phyloP scores from a whole-genome alignment of 768 basidiomycete genomes.

The Collybia mongolica region DNA sequence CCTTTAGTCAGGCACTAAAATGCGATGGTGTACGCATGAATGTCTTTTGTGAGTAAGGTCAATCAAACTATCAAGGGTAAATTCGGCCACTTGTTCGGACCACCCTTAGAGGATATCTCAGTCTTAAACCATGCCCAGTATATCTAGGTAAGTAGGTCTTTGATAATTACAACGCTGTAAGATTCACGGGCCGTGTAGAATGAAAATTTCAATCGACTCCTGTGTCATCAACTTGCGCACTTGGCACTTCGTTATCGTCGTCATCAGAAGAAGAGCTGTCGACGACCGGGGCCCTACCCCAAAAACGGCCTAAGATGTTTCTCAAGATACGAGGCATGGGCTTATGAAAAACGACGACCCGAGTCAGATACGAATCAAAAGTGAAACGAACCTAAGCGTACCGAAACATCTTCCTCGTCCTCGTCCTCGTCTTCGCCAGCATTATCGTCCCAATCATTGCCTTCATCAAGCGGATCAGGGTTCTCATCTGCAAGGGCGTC shows the following conservation, averaged over 20 bases:
- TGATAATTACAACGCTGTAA: background rate
- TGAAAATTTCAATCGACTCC: constrained; percentile 28
- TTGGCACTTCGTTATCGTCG: constrained; percentile 13
- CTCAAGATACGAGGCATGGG: constrained; percentile 60
- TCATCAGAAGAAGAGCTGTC: constrained; percentile 43
- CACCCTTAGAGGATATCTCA: background rate
- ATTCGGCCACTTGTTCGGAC: background rate
- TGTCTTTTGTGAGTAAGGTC: too few species aligned
- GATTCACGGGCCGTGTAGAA: too few species aligned
- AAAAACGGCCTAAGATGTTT: constrained; percentile 60
- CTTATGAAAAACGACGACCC: constrained; percentile 26
- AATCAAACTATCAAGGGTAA: too few species aligned
- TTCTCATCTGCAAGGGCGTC: background rate
- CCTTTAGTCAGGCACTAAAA: too few species aligned
- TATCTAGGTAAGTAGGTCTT: too few species aligned
- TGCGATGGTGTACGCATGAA: too few species aligned
- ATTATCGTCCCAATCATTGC: constrained; percentile 19
- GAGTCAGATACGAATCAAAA: background rate
- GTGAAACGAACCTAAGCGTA: constrained; percentile 27
- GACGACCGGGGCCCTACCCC: constrained; percentile 36
- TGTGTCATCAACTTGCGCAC: constrained; percentile 18
- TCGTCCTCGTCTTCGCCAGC: constrained; percentile 38
- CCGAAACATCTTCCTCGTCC: constrained; percentile 49
- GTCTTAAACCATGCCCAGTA: background rate
- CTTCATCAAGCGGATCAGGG: constrained; percentile 12